phyloP scores from a whole-genome alignment of 805 yeast species.

The Myxozyma melibiosi region DNA sequence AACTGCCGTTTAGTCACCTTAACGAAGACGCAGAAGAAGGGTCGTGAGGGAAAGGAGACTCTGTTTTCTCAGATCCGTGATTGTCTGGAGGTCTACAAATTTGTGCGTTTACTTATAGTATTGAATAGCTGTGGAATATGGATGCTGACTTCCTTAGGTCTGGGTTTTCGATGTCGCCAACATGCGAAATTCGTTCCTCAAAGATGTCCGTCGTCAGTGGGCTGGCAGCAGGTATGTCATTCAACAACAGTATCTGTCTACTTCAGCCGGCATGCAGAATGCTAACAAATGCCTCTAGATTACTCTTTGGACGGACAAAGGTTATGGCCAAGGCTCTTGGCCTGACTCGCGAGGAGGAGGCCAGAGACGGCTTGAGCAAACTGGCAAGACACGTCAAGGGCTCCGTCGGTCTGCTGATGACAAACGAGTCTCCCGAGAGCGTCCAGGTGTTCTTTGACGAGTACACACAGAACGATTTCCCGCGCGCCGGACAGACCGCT shows the following conservation, averaged over 20 bases:
- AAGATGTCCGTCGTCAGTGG: conserved; percentile 93
- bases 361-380: conserved; percentile 77
- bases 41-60: conserved; percentile 86
- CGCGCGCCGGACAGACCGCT: conserved; percentile 83
- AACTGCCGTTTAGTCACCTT: conserved; percentile 61
- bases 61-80: conserved; percentile 88
- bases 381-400: conserved; percentile 61
- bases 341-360: conserved; percentile 82
- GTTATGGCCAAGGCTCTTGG: conserved; percentile 94
- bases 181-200: conserved; percentile 93
- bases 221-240: conserved; percentile 64
- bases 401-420: conserved; percentile 83
- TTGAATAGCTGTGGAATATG: neutral
- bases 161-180: conserved; percentile 89
- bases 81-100: conserved; percentile 73
- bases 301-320: conserved; percentile 88
- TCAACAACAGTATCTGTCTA: no score
- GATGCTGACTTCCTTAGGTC: conserved; percentile 33
- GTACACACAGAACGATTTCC: conserved; percentile 77
- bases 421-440: conserved; percentile 85
- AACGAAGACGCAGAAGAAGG: conserved; percentile 95
- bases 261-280: neutral
- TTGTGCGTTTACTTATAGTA: conserved; percentile 42
- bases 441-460: conserved; percentile 85
- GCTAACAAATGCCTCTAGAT: conserved; percentile 40